These are phyloP conservation scores for Melanomma pulvis-pyrius DNA, from an alignment of 495 filamentous ascomycete species.

Conservation along the genomic window DNA sequence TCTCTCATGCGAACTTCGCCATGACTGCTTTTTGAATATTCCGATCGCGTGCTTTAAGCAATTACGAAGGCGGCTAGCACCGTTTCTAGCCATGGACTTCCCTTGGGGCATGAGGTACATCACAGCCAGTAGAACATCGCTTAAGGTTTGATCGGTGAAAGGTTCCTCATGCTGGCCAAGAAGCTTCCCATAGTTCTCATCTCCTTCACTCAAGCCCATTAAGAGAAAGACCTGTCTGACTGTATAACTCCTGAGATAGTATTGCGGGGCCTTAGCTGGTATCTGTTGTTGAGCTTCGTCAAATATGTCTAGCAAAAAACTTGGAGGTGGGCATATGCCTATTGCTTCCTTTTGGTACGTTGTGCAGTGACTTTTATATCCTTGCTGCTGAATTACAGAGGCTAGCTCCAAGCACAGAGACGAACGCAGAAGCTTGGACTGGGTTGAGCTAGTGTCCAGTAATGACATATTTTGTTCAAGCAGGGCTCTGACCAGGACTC, in stretches of 20 bases:
- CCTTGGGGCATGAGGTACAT: background rate
- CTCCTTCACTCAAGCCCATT: too few species aligned
- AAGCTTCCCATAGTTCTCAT: background rate
- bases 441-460: background rate
- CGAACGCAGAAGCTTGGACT: background rate
- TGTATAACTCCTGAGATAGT: background rate
- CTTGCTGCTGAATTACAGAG: too few species aligned
- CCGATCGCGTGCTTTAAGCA: background rate
- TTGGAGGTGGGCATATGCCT: background rate
- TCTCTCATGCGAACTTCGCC: too few species aligned
- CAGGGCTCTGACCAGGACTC: background rate
- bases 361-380: too few species aligned
- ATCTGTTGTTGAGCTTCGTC: background rate
- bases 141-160: background rate
- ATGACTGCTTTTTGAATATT: too few species aligned
- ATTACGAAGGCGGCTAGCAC: background rate
- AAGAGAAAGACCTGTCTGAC: background rate
- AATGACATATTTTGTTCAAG: background rate
- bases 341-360: too few species aligned
- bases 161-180: background rate
- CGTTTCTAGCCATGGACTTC: background rate
- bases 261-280: background rate
- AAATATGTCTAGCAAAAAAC: background rate
- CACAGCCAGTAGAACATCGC: background rate
- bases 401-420: background rate